Conservation (phyloP, 352 stramenopile species). For the Lagenidium giganteum region DNA sequence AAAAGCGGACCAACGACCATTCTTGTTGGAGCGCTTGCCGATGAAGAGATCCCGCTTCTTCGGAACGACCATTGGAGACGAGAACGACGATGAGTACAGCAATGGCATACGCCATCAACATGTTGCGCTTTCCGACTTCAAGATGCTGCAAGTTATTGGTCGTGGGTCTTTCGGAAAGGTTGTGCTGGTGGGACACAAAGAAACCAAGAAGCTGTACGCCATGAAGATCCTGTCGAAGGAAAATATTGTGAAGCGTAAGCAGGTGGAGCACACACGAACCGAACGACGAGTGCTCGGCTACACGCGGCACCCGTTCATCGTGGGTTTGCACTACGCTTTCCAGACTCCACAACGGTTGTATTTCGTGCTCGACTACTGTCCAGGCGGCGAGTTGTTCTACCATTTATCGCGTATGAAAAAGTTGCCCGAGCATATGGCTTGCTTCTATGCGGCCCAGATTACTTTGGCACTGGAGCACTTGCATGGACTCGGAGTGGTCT, state of each 20-base stretch:
- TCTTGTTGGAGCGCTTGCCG: constrained; percentile 60
- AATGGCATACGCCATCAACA: constrained; percentile 28
- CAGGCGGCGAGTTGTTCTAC: constrained; percentile 86
- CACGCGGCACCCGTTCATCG: constrained; percentile 85
- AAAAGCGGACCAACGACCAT: constrained; percentile 78
- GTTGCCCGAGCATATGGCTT: constrained; percentile 82
- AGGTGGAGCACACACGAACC: constrained; percentile 86
- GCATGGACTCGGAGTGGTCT: constrained; percentile 78
- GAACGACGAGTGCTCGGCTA: constrained; percentile 82
- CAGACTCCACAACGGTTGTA: constrained; percentile 91
- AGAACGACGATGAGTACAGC: constrained; percentile 34
- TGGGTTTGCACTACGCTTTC: constrained; percentile 84
- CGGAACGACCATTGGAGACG: constrained; percentile 51
- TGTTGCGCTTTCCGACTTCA: constrained; percentile 66
- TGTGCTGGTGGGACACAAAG: constrained; percentile 77
- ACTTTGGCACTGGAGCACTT: constrained; percentile 80
- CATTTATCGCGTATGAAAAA: constrained; percentile 86
- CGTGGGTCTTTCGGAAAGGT: constrained; percentile 92
- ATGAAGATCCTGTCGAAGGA: constrained; percentile 93
- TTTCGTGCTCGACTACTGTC: constrained; percentile 94
- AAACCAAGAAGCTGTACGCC: constrained; percentile 85
- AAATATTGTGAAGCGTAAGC: constrained; percentile 86
- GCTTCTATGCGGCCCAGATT: constrained; percentile 88
- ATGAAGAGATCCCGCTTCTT: constrained; percentile 67
- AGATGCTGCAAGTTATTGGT: constrained; percentile 87